Evolutionary conservation across 2,329 filamentous ascomycete species (phyloP).

Genomic region (Hawksworthiomyces lignivorus): DNA sequence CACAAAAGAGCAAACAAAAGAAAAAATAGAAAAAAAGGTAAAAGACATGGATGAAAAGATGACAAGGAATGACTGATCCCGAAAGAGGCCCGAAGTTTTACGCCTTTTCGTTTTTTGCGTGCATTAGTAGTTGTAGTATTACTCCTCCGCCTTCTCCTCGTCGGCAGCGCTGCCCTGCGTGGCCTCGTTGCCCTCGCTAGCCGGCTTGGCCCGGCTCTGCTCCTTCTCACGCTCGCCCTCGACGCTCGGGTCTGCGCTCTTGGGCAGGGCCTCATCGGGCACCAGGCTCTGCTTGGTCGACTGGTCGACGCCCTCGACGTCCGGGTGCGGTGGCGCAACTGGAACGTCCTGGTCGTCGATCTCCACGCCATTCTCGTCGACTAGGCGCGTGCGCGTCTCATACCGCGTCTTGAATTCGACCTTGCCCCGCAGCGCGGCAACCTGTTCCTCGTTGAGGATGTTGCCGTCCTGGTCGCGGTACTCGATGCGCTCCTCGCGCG

Average conservation of each 20-base stretch:
- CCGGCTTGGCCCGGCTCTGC: conserved; percentile 50
- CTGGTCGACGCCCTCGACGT: conserved; percentile 52
- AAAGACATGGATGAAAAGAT: too few relatives aligned
- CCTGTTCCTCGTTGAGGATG: conserved; percentile 73
- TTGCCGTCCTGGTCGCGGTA: conserved; percentile 95
- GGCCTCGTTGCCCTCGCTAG: conserved; percentile 55
- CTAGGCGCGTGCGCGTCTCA: conserved; percentile 82
- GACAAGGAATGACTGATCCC: too few relatives aligned
- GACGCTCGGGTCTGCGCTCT: conserved; percentile 40
- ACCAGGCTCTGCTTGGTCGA: conserved; percentile 40
- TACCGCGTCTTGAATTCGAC: conserved; percentile 94
- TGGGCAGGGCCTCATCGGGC: conserved; percentile 30
- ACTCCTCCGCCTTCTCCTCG: neutral
- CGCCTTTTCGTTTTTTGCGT: too few relatives aligned
- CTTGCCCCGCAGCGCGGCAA: conserved; percentile 78
- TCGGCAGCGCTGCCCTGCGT: conserved; percentile 4
- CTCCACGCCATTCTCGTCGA: conserved; percentile 75
- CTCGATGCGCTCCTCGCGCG: conserved; percentile 74
- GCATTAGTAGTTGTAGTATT: too few relatives aligned
- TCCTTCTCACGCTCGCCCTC: conserved; percentile 54
- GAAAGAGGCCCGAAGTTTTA: too few relatives aligned
- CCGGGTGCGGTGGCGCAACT: conserved; percentile 52
- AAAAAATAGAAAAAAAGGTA: too few relatives aligned
- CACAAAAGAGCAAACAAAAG: too few relatives aligned
- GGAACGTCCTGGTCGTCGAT: conserved; percentile 38